These are phyloP conservation scores for Diaporthe ilicicola DNA, from an alignment of 2,329 filamentous ascomycete genomes.

Conservation along the genomic window DNA sequence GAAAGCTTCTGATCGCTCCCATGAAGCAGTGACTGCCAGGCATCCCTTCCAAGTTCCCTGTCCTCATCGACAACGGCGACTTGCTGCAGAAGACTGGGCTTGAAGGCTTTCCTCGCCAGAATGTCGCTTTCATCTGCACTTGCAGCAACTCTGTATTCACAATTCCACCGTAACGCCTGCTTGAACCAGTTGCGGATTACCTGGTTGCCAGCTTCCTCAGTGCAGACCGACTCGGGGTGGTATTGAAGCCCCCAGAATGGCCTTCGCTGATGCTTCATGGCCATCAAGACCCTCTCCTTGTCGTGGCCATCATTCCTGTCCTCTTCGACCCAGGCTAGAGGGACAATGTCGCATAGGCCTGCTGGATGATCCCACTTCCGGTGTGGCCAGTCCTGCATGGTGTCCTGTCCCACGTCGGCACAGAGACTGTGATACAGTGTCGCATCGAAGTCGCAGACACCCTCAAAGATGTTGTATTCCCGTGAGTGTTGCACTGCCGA, in stretches of 20 bases:
- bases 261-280: slow-evolving; percentile 69
- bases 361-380: slow-evolving; percentile 50
- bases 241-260: slow-evolving; percentile 92
- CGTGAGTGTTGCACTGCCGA: not conserved
- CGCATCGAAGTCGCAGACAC: slow-evolving; percentile 68
- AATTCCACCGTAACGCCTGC: slow-evolving; percentile 69
- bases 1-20: slow-evolving; percentile 41
- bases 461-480: slow-evolving; percentile 70
- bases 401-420: slow-evolving; percentile 62
- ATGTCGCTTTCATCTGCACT: slow-evolving; percentile 30
- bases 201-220: slow-evolving; percentile 69
- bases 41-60: slow-evolving; percentile 4
- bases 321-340: slow-evolving; percentile 71
- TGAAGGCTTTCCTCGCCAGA: slow-evolving; percentile 44
- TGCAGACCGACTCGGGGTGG: slow-evolving; percentile 89
- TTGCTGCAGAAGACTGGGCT: slow-evolving; percentile 45
- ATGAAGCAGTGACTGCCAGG: slow-evolving; percentile 36
- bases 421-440: slow-evolving; percentile 80
- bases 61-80: not conserved
- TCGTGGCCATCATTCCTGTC: slow-evolving; percentile 44
- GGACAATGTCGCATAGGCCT: slow-evolving; percentile 54
- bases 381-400: slow-evolving; percentile 47
- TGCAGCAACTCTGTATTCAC: slow-evolving; percentile 37
- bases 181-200: slow-evolving; percentile 81
- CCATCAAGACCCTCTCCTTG: slow-evolving; percentile 75